Base-by-base conservation (phyloP, 768 basidiomycete species). In the Ramaria rubella region DNA sequence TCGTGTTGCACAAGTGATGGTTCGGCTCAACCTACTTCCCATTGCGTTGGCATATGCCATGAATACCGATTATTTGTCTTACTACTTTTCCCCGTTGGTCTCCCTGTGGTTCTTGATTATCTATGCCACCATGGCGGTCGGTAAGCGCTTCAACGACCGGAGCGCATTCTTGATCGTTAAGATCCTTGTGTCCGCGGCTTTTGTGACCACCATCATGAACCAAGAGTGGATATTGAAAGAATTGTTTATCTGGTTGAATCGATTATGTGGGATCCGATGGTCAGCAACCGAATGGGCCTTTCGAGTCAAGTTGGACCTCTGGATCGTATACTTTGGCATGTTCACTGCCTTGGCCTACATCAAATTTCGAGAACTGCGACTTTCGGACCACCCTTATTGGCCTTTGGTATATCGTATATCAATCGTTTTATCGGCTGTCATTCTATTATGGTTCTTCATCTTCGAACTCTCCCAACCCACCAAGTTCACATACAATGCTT, bases 81-180 rank as follows among this genome's bases (percentile, higher is more conserved):
- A 94, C 70, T 95, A 94, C 71, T 94, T 93, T 64, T 79, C 90
- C 9, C 93, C 93, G 7, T 77, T 95, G 63, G 91, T 94, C 27
- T 88, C 91, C 23, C 81, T 87, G 81, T 94, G 89, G 90, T 95
- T 86, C 71, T 69, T 91, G 58, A 79, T 94, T 74, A 81, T 94
- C 69, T 94, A 90, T 72, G 71, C 70, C 49, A 94, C 92, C 40
- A 82, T 96, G 78, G 73, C 74, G 54, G 64, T 82, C 48, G 91
- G 87, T 9, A 76, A 83, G 29, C 78, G 77, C 60, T 80, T 81
- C 76, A 96, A 96, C 76, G 83, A 83, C 53, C 80, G 77, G 29
- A 76, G 78, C 1, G 51, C 70, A 5, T 83, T 94, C 72, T 70
- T 96, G 50, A 58, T 94, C 31, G 64, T 66, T 68, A 96, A 95